A percentile compares a stretch with the other conserved stretches of the same genome.
Conservation (phyloP, 1,284 basidiomycete species). For the Heterobasidion irregulare region DNA sequence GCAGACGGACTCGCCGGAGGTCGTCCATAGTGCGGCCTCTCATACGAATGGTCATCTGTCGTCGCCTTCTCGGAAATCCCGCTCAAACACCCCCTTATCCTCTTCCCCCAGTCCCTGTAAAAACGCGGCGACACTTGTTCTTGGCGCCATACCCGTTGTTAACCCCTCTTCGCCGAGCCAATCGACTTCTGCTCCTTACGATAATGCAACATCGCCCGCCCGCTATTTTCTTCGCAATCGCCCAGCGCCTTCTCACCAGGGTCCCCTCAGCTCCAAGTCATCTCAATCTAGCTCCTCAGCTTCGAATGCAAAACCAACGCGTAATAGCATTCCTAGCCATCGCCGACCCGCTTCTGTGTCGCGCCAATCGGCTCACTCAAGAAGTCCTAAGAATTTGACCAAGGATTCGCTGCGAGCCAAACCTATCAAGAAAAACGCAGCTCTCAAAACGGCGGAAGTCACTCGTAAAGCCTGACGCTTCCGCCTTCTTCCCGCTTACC, state of each 20-base stretch:
- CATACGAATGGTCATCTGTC: neutral
- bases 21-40: neutral
- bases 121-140: too few relatives aligned
- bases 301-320: neutral
- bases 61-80: neutral
- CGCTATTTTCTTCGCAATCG: conserved; percentile 13
- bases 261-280: neutral
- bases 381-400: conserved; percentile 1
- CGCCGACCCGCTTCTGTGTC: conserved; percentile 1
- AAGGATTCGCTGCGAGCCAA: conserved; percentile 5
- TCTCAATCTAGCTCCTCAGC: neutral
- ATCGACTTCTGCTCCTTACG: neutral
- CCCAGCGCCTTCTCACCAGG: neutral
- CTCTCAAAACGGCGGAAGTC: too few relatives aligned
- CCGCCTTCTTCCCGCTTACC: too few relatives aligned
- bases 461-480: too few relatives aligned
- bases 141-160: too few relatives aligned
- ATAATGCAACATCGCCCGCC: neutral
- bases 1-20: neutral
- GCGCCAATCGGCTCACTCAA: conserved; percentile 9
- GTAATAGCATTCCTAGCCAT: neutral
- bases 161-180: neutral
- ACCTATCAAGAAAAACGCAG: conserved; percentile 6
- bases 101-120: neutral
- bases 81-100: neutral